Conservation (phyloP, 148 eudicot genomes). For the Chenopodium berlandieri region DNA sequence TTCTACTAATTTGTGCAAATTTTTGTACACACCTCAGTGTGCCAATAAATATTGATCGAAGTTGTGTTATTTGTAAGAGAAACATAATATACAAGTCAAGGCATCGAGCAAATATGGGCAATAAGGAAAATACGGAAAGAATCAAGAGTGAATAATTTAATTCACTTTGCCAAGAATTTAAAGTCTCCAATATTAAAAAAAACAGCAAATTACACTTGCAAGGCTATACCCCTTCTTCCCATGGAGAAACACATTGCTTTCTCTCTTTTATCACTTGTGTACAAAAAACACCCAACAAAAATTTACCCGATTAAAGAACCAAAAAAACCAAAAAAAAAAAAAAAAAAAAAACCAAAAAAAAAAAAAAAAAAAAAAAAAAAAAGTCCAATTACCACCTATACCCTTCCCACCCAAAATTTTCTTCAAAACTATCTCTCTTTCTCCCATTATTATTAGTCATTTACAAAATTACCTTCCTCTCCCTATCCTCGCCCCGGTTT, state of each 20-base stretch:
- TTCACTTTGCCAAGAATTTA: slow-evolving; percentile 27
- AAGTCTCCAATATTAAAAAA: slow-evolving; percentile 4
- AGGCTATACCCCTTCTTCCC: slow-evolving; percentile 26
- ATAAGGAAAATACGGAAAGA: slow-evolving; percentile 21
- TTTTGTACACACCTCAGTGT: no score
- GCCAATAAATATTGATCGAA: no score
- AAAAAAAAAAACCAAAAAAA: no score
- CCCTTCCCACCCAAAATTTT: slow-evolving; percentile 28
- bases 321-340: neutral
- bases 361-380: no score
- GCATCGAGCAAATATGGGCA: neutral
- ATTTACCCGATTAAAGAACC: neutral
- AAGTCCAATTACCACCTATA: slow-evolving; percentile 20
- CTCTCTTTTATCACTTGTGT: slow-evolving; percentile 18
- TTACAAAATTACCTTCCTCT: slow-evolving; percentile 13
- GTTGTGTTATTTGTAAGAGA: no score
- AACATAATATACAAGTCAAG: neutral
- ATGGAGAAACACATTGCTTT: slow-evolving; percentile 6
- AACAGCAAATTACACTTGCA: slow-evolving; percentile 18
- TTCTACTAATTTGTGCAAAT: no score
- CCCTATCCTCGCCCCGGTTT: slow-evolving; percentile 11
- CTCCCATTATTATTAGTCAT: slow-evolving; percentile 24
- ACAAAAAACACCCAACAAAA: slow-evolving; percentile 16
- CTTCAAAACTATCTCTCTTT: slow-evolving; percentile 3
- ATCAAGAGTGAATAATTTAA: slow-evolving; percentile 34